Evolutionary conservation across 108 stramenopile genomes (phyloP).

Genomic region (Cylindrotheca closterium): DNA sequence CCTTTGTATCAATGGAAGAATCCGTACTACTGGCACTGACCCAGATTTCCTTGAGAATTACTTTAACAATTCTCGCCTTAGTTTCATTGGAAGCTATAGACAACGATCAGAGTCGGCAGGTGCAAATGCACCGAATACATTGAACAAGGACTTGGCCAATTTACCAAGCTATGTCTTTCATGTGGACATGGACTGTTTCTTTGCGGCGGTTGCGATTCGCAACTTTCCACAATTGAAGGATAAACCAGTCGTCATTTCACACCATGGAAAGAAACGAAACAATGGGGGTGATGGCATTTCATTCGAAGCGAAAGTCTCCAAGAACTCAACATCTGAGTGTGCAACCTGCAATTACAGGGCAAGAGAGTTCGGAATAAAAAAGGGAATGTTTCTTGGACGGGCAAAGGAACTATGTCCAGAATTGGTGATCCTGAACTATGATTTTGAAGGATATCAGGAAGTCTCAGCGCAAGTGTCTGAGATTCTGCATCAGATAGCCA

Average conservation of each 20-base stretch:
- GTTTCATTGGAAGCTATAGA: constrained; percentile 82
- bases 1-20: constrained; percentile 39
- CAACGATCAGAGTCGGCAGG: constrained; percentile 33
- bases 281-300: background rate
- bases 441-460: constrained; percentile 87
- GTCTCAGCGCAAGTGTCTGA: constrained; percentile 77
- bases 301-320: constrained; percentile 11
- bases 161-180: constrained; percentile 77
- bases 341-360: constrained; percentile 95
- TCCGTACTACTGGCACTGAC: constrained; percentile 52
- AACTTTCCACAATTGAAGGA: constrained; percentile 78
- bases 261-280: constrained; percentile 44
- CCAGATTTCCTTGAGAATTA: constrained; percentile 78
- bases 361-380: constrained; percentile 80
- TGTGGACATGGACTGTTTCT: constrained; percentile 97
- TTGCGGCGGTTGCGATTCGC: constrained; percentile 83
- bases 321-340: constrained; percentile 80
- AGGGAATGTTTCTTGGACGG: constrained; percentile 91
- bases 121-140: background rate
- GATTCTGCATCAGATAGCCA: constrained; percentile 55
- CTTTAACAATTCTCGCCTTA: constrained; percentile 63
- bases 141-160: background rate
- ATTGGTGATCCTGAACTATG: constrained; percentile 86
- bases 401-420: constrained; percentile 88
- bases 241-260: constrained; percentile 89